phyloP scores from a whole-genome alignment of 306 rosid genomes.

The Rosa persica region DNA sequence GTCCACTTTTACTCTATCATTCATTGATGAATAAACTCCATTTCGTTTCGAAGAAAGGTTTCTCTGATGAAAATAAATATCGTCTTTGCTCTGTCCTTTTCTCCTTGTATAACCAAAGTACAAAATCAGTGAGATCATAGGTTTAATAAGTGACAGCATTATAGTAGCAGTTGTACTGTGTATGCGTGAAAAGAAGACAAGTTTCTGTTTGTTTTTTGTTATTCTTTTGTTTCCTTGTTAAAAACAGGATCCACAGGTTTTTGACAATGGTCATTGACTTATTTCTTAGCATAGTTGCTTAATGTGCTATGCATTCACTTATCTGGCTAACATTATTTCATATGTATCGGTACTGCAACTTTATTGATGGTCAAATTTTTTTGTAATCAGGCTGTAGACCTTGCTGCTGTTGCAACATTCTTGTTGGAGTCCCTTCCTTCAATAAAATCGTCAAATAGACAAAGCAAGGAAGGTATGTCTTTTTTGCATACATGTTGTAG shows the following conservation, averaged over 20 bases:
- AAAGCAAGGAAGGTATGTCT: constrained; percentile 53
- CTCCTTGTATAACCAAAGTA: too few relatives aligned
- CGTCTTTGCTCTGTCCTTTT: too few relatives aligned
- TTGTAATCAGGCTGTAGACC: constrained; percentile 63
- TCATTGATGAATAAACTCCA: too few relatives aligned
- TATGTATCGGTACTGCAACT: neutral
- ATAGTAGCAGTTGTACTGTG: neutral
- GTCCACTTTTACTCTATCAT: too few relatives aligned
- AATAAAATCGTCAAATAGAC: constrained; percentile 44
- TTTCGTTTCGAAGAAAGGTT: too few relatives aligned
- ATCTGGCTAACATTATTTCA: neutral
- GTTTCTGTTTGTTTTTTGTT: neutral
- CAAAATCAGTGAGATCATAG: neutral
- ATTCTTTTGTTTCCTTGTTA: neutral
- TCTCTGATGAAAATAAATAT: too few relatives aligned
- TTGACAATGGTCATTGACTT: neutral
- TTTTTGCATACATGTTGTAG: constrained; percentile 8
- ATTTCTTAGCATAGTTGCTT: neutral
- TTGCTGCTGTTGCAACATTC: constrained; percentile 75
- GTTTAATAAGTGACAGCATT: neutral
- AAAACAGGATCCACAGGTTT: neutral
- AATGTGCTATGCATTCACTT: neutral
- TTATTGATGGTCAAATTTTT: neutral
- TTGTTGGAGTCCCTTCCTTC: constrained; percentile 85
- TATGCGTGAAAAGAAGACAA: neutral